These are phyloP conservation scores for Talaromyces sp. DNA, from an alignment of 2,329 filamentous ascomycete species.

Conservation along the genomic window DNA sequence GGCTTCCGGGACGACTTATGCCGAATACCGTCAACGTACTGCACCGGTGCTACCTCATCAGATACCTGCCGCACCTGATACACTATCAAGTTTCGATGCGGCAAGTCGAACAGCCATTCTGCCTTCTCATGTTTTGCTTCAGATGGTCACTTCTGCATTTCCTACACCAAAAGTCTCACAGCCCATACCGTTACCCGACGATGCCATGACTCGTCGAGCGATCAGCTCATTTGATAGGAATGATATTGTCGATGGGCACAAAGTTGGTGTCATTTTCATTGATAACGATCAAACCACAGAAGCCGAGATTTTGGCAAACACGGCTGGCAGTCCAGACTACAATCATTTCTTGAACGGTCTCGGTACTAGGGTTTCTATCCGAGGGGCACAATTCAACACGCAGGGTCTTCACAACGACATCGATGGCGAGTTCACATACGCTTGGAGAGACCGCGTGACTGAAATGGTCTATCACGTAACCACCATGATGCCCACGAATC, in stretches of 20 bases:
- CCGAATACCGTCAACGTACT: constrained; percentile 47
- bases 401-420: constrained; percentile 81
- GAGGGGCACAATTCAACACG: constrained; percentile 84
- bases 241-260: constrained; percentile 89
- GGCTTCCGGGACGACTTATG: constrained; percentile 50
- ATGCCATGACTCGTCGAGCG: constrained; percentile 68
- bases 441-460: constrained; percentile 91
- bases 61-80: constrained; percentile 38
- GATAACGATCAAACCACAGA: constrained; percentile 81
- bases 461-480: constrained; percentile 95
- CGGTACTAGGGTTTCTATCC: constrained; percentile 75
- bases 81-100: constrained; percentile 39
- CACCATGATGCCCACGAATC: constrained; percentile 93
- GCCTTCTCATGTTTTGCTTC: constrained; percentile 47
- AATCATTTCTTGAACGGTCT: constrained; percentile 78
- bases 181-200: constrained; percentile 72
- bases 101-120: constrained; percentile 41
- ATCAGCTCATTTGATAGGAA: constrained; percentile 81
- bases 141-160: constrained; percentile 43
- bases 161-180: constrained; percentile 53
- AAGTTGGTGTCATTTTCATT: constrained; percentile 91
- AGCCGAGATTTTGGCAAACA: constrained; percentile 79
- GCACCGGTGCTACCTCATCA: constrained; percentile 47
- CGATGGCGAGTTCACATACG: constrained; percentile 85
- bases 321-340: constrained; percentile 82